Base-by-base conservation (phyloP, 331 rosid genomes). In the Malus hybrid region DNA sequence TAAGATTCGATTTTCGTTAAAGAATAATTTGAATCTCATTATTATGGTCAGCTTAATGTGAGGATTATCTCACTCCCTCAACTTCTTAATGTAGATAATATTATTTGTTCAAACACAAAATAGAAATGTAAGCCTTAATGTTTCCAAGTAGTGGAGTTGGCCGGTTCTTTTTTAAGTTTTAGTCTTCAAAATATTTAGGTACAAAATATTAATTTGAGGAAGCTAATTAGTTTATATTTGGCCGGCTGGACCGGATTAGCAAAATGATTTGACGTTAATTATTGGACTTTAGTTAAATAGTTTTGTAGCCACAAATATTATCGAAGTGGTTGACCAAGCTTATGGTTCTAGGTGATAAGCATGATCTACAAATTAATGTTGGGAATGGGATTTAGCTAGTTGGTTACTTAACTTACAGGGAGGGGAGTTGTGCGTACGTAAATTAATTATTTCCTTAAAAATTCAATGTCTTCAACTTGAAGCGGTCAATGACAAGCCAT, bases 401-500 rank as follows among this genome's bases (percentile, higher is more conserved):
- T 59, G 68, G 42, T 36, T 59, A 10, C 76, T 60, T 72, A 4
- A 46, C 28, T 10, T 72, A 72, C 42, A 24, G 39, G 68, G 3
- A 60, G 31, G 57, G 59, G 12, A 39, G 16, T 34, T 57, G 55
- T 22, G 24, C 29, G 76, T 72, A 57, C 24, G 10, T 48, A 10
- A 42, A 42, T 10, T 42, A 42, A 1, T 10, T 55, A 33, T 56
- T 14, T 56, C 12, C 1, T 18, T 7, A 1, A 42, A 72, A 15
- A 36, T 60, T 39, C 59, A 60, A 36, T 73, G 27, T 7, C 76
- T 73, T 72, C 36, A 60, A 59, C 27, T 60, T 60, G 59, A 60
- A 61, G 28, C 62, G 39, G 57, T 73, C 85, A 62, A 63, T 68
- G 69, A 60, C 69, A 72, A 34, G 68, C 19, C 3, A 8, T 5